phyloP scores from a whole-genome alignment of 2,329 filamentous ascomycete species.

The Penicillium glabrum region DNA sequence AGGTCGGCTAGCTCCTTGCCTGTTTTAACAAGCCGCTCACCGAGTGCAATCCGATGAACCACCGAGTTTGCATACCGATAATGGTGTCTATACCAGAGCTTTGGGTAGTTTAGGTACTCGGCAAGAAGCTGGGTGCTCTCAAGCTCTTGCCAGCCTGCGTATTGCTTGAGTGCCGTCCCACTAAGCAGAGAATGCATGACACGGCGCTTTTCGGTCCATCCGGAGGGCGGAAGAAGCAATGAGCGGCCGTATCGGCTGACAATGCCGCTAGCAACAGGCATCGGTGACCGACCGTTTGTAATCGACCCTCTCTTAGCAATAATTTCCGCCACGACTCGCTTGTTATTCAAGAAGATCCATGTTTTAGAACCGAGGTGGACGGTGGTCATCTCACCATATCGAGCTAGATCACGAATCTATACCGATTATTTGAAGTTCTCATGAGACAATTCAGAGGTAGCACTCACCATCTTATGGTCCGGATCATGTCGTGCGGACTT shows the following conservation, averaged over 20 bases:
- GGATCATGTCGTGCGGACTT: slow-evolving; percentile 2
- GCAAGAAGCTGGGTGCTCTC: slow-evolving; percentile 40
- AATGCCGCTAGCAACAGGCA: slow-evolving; percentile 39
- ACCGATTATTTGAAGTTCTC: not conserved
- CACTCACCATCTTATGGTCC: slow-evolving; percentile 4
- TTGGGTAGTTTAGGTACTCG: slow-evolving; percentile 34
- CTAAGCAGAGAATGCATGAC: slow-evolving; percentile 43
- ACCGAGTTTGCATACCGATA: slow-evolving; percentile 45
- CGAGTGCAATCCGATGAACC: slow-evolving; percentile 34
- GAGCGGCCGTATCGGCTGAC: slow-evolving; percentile 36
- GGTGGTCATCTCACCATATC: slow-evolving; percentile 35
- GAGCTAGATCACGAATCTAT: slow-evolving; percentile 7
- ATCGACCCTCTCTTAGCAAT: slow-evolving; percentile 37
- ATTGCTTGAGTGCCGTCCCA: slow-evolving; percentile 33
- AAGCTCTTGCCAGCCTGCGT: slow-evolving; percentile 36
- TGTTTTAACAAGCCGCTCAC: slow-evolving; percentile 18
- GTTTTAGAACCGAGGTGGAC: slow-evolving; percentile 37
- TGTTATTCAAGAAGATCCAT: slow-evolving; percentile 46
- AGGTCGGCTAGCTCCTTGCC: too few relatives aligned
- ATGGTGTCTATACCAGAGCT: slow-evolving; percentile 41
- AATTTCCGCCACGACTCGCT: slow-evolving; percentile 41
- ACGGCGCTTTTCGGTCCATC: slow-evolving; percentile 40
- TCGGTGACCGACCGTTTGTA: slow-evolving; percentile 34
- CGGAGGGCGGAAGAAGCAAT: slow-evolving; percentile 32
- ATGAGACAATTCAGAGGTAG: not conserved